These are phyloP conservation scores for Fusarium keratoplasticum DNA, from an alignment of 2,329 filamentous ascomycete genomes.

Conservation along the genomic window DNA sequence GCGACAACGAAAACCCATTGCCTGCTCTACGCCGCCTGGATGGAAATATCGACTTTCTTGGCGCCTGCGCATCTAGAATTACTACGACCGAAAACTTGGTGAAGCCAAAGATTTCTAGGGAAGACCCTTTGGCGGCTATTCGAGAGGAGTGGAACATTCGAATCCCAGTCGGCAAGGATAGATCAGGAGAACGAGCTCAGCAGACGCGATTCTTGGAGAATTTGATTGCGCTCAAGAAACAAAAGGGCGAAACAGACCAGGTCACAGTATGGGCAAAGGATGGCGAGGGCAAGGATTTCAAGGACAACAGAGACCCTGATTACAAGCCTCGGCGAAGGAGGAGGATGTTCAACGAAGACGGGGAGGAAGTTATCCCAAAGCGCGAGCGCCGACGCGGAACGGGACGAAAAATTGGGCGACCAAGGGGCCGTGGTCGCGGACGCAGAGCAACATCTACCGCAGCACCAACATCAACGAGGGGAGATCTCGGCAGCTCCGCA, in stretches of 20 bases:
- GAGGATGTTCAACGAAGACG: slow-evolving; percentile 43
- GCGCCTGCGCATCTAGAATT: slow-evolving; percentile 76
- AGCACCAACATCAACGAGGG: slow-evolving; percentile 15
- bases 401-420: slow-evolving; percentile 36
- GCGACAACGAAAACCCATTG: slow-evolving; percentile 60
- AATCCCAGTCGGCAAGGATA: slow-evolving; percentile 59
- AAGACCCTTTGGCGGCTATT: slow-evolving; percentile 53
- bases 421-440: slow-evolving; percentile 34
- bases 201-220: slow-evolving; percentile 72
- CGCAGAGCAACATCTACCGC: slow-evolving; percentile 8
- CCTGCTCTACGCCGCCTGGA: slow-evolving; percentile 63
- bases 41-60: slow-evolving; percentile 76
- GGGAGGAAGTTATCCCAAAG: slow-evolving; percentile 39
- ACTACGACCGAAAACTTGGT: slow-evolving; percentile 74
- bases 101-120: slow-evolving; percentile 55
- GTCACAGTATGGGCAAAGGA: slow-evolving; percentile 70
- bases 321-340: slow-evolving; percentile 50
- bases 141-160: slow-evolving; percentile 58
- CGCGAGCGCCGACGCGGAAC: slow-evolving; percentile 28
- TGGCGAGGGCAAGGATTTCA: slow-evolving; percentile 54
- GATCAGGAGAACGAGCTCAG: slow-evolving; percentile 60
- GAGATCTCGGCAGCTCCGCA: slow-evolving; percentile 20
- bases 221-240: slow-evolving; percentile 72
- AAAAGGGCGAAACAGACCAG: slow-evolving; percentile 72
- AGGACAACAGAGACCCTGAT: slow-evolving; percentile 56